phyloP scores from a whole-genome alignment of 805 yeast genomes.

The Myxozyma melibiosi region DNA sequence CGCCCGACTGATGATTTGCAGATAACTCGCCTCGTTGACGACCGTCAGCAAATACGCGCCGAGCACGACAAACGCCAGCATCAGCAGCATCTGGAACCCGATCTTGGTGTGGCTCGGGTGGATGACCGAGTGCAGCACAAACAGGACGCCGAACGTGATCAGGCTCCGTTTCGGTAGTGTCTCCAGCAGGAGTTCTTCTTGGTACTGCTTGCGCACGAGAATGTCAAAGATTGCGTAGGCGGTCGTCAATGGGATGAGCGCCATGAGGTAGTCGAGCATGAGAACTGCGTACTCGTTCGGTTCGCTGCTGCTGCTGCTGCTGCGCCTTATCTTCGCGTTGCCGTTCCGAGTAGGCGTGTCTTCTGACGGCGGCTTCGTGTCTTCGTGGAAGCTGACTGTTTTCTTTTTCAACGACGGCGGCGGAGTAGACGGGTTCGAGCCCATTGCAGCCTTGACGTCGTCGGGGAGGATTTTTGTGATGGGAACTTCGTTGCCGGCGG shows the following conservation, averaged over 20 bases:
- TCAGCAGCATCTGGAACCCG: constrained; percentile 34
- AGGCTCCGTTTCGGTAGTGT: constrained; percentile 29
- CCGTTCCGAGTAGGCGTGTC: constrained; percentile 21
- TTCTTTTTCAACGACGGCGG: constrained; percentile 8
- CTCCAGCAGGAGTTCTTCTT: constrained; percentile 35
- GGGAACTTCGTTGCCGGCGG: constrained; percentile 4
- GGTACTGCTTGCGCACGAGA: constrained; percentile 45
- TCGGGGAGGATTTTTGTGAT: background rate
- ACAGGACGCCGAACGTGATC: constrained; percentile 41
- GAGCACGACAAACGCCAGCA: constrained; percentile 35
- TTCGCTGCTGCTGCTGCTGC: background rate
- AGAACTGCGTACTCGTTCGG: constrained; percentile 37
- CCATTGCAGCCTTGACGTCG: constrained; percentile 2
- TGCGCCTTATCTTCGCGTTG: background rate
- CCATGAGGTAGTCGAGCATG: constrained; percentile 38
- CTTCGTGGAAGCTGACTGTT: constrained; percentile 25
- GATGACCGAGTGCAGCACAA: constrained; percentile 36
- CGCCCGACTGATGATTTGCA: constrained; percentile 44
- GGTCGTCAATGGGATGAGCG: constrained; percentile 41
- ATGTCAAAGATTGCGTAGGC: constrained; percentile 43
- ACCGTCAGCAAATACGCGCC: constrained; percentile 43
- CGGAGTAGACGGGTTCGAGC: background rate
- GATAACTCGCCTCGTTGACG: constrained; percentile 44
- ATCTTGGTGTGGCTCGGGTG: constrained; percentile 37
- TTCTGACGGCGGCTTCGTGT: constrained; percentile 29